These are phyloP conservation scores for Tricholoma matsutake DNA, from an alignment of 768 basidiomycete species.

Conservation along the genomic window DNA sequence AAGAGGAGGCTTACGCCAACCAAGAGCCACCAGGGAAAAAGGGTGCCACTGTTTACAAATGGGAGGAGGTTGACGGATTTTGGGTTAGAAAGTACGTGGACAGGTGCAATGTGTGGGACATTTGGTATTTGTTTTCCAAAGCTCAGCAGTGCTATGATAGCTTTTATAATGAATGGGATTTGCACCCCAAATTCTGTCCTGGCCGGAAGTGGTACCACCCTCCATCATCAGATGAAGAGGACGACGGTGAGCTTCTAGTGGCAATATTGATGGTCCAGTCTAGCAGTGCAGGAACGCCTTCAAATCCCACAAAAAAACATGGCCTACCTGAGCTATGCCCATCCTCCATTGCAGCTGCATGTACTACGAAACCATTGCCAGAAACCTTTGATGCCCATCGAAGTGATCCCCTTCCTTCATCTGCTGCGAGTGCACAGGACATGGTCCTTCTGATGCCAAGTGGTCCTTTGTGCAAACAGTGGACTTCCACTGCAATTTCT, in stretches of 20 bases:
- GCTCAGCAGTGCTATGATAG: neutral
- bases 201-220: neutral
- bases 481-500: no score
- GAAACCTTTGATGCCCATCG: neutral
- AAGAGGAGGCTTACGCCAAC: neutral
- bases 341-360: neutral
- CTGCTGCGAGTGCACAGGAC: neutral
- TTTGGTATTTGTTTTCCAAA: neutral
- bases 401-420: neutral
- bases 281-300: neutral
- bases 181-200: neutral
- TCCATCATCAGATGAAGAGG: neutral
- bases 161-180: neutral
- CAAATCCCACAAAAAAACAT: neutral
- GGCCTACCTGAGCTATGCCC: neutral
- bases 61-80: conserved; percentile 2
- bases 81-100: neutral
- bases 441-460: neutral
- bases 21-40: neutral
- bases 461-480: neutral
- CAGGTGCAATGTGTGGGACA: neutral
- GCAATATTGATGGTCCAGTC: neutral
- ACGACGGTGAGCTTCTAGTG: neutral
- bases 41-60: neutral
- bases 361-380: neutral